A percentile compares a stretch with the other conserved stretches of the same genome.
Evolutionary conservation across 352 stramenopile species (phyloP).

Genomic region (Pythium utonaiense): DNA sequence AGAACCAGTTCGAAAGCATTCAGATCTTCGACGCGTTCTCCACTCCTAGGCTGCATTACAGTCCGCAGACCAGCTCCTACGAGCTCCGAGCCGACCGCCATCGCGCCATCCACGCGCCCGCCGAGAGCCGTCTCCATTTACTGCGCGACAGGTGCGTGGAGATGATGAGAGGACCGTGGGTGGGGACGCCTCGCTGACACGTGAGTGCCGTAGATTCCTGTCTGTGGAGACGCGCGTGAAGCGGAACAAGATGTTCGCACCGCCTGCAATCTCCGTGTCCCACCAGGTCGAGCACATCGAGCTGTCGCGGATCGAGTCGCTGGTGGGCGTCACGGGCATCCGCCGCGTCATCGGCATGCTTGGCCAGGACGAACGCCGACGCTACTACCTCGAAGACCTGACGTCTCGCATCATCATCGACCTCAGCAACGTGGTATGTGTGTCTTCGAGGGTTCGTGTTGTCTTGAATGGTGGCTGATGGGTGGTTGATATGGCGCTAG

Average conservation of each 20-base stretch:
- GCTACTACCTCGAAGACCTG: conserved; percentile 78
- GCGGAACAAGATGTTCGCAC: conserved; percentile 79
- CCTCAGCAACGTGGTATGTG: conserved; percentile 50
- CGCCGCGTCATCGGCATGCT: conserved; percentile 84
- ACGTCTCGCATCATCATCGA: conserved; percentile 81
- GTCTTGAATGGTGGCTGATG: too few relatives aligned
- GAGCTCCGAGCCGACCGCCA: conserved; percentile 61
- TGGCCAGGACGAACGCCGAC: conserved; percentile 76
- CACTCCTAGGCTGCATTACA: conserved; percentile 61
- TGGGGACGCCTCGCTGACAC: not conserved
- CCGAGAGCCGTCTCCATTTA: conserved; percentile 59
- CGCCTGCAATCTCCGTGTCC: conserved; percentile 48
- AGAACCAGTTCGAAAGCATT: conserved; percentile 82
- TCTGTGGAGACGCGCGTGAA: conserved; percentile 72
- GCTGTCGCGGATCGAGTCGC: conserved; percentile 84
- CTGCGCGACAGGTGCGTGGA: conserved; percentile 48
- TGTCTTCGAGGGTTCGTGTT: not conserved
- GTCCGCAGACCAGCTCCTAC: conserved; percentile 61
- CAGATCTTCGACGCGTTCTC: conserved; percentile 84
- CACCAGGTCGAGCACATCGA: conserved; percentile 72
- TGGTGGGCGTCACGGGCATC: conserved; percentile 74
- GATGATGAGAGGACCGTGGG: too few relatives aligned
- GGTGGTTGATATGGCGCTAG: too few relatives aligned
- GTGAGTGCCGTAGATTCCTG: conserved; percentile 36
- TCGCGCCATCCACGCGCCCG: conserved; percentile 50